phyloP scores from a whole-genome alignment of 345 rosid species.

The Combretum micranthum region DNA sequence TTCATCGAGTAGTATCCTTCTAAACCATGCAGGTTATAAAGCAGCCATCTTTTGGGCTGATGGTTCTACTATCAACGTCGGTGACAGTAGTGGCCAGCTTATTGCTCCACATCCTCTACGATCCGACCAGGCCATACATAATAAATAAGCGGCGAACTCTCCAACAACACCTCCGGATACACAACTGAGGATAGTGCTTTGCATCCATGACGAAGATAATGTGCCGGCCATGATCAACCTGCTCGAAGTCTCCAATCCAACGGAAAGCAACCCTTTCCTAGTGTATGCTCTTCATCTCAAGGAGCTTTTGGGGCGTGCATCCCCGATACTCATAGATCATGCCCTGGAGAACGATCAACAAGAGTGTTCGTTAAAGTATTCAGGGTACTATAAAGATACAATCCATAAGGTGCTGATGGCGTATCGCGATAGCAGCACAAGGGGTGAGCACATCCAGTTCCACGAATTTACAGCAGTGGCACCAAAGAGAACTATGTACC shows the following conservation, averaged over 20 bases:
- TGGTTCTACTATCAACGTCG: conserved; percentile 4
- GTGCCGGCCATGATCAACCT: conserved; percentile 17
- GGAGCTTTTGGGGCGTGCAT: conserved; percentile 24
- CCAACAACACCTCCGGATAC: conserved; percentile 8
- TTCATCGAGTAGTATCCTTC: too few species aligned
- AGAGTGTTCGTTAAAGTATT: background rate
- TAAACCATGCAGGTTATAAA: too few species aligned
- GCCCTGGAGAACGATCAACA: background rate
- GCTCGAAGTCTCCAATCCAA: conserved; percentile 24
- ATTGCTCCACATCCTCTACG: conserved; percentile 17
- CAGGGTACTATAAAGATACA: background rate
- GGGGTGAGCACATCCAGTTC: conserved; percentile 1
- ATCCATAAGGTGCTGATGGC: conserved; percentile 19
- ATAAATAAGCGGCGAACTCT: conserved; percentile 19
- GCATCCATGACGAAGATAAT: conserved; percentile 20
- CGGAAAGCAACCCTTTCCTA: conserved; percentile 7
- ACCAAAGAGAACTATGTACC: conserved; percentile 17
- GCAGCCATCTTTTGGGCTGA: background rate
- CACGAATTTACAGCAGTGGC: conserved; percentile 21
- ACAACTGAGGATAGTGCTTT: conserved; percentile 22
- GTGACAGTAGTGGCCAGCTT: conserved; percentile 18
- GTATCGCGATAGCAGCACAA: conserved; percentile 5
- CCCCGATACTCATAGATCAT: conserved; percentile 16
- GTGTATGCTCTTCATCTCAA: conserved; percentile 19
- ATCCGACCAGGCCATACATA: conserved; percentile 27